Base-by-base conservation (phyloP, 768 basidiomycete species). In the Mycena haematopus region DNA sequence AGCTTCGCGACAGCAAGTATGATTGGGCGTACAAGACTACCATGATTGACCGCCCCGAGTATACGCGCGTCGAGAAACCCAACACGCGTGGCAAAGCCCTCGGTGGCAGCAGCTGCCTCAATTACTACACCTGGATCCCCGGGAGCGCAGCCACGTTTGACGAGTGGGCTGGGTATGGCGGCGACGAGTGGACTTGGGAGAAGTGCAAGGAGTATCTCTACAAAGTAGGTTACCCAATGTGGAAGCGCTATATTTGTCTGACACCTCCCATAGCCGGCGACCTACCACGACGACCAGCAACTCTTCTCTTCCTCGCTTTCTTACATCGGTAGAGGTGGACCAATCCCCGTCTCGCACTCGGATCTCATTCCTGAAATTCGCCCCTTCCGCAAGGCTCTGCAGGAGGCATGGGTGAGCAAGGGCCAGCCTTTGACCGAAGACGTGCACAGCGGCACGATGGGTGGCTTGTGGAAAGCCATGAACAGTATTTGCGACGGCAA, bases 61-160 rank as follows among this genome's bases (percentile, higher is more conserved):
- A 64, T 33, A 64, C 63, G 42, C 57, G 63, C 24, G 49, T 64
- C 53, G 58, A 64, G 47, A 64, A 64, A 24, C 63, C 62, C 62
- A 63, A 63, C 62, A 63, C 62, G 36, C 62, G 62, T 31, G 62
- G 62, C 21, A 63, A 63, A 52, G 33, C 31, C n/a, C 62, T 63
- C 19, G 62, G 62, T 29, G 62, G 62, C 6, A 63, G 62, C 52
- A 63, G 62, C 52, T 63, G 62, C 38, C 57, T 63, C 46, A 63
- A 63, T 52, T 63, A 63, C 52, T 63, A 63, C 52, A 63, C 62
- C 38, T 63, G 62, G 62, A 63, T 63, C 38, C 62, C 62, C 24
- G 62, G 62, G 17, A 63, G 62, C 52, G 62, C 62, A 10, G 62
- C 62, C 22, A 63, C 62, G 4, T 63, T 54, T 24, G 57, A 63